These are phyloP conservation scores for Calonectria montana DNA, from an alignment of 2,329 filamentous ascomycete species.

Conservation along the genomic window DNA sequence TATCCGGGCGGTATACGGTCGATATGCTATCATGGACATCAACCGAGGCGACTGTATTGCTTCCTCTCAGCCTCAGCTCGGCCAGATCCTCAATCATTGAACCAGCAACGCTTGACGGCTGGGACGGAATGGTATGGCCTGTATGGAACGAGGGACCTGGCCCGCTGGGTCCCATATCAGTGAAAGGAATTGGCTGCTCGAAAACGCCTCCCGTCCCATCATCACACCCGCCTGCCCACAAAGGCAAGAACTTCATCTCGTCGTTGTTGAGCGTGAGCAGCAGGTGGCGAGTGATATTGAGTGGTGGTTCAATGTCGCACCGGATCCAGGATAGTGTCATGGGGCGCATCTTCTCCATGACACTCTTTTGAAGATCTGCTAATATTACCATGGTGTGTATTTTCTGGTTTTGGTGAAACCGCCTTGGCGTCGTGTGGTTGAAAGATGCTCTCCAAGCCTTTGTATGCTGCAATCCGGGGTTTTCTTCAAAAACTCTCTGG, in stretches of 20 bases:
- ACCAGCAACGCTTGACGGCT: constrained; percentile 47
- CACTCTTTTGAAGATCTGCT: constrained; percentile 31
- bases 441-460: constrained; percentile 24
- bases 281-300: constrained; percentile 55
- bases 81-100: constrained; percentile 51
- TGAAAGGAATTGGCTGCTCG: constrained; percentile 52
- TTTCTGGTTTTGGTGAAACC: neutral
- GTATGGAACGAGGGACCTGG: constrained; percentile 62
- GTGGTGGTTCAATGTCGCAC: constrained; percentile 47
- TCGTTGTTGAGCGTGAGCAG: constrained; percentile 64
- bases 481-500: constrained; percentile 18
- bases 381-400: constrained; percentile 31
- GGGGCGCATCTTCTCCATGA: constrained; percentile 36
- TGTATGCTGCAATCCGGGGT: neutral
- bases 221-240: constrained; percentile 71
- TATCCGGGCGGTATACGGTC: constrained; percentile 47
- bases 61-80: constrained; percentile 47
- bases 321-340: constrained; percentile 41
- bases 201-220: constrained; percentile 65
- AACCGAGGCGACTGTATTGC: constrained; percentile 49
- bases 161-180: constrained; percentile 57
- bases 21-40: constrained; percentile 55
- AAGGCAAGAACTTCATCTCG: constrained; percentile 72
- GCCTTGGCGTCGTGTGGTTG: neutral
- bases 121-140: constrained; percentile 52